Evolutionary conservation across 352 stramenopile genomes (phyloP), one percentile per base, ranked within the genome.

Genomic region (Globisporangium polare): DNA sequence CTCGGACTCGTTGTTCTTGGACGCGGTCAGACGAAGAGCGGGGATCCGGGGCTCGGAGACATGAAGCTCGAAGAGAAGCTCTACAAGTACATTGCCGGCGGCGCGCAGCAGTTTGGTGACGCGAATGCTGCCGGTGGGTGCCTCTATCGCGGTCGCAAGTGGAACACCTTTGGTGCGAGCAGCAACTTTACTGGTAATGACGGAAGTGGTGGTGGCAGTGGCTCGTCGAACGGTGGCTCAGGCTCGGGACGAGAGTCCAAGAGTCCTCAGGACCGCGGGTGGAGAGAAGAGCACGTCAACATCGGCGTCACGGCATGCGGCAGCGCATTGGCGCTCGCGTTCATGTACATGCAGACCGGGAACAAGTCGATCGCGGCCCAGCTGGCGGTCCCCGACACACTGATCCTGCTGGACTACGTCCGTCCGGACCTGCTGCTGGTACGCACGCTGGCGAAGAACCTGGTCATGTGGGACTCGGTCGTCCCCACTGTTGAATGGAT

Each of bases 391-490:
- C 97, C 97, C 7, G 80, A 98, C 43, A 99, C 97, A 10, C 80
- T 98, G 41, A 97, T 98, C 55, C 73, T 98, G 43, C 77, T 99
- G 13, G 96, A 99, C 58, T 96, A 97, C 47, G 90, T 98, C 27
- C 89, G 97, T 22, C 97, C 97, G 0, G 97, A 99, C 62, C 83
- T 99, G 53, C 67, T 99, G 20, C 68, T 98, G 35, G 81, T 99
- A 42, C 86, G 97, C 45, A 96, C 98, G 24, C 74, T 99, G 43
- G 92, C 92, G 27, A 90, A 92, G 43, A 96, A 96, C 33, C 69
- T 99, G 0, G 95, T 99, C 31, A 66, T 99, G 41, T 99, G 97
- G 97, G 84, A 97, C 54, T 72, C 83, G 3, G 91, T 99, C n/a
- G 50, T 83, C 42, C 92, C 96, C 18, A 94, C 90, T 7, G 56